phyloP scores from a whole-genome alignment of 257 asterid species.

The Nemophila menziesii region DNA sequence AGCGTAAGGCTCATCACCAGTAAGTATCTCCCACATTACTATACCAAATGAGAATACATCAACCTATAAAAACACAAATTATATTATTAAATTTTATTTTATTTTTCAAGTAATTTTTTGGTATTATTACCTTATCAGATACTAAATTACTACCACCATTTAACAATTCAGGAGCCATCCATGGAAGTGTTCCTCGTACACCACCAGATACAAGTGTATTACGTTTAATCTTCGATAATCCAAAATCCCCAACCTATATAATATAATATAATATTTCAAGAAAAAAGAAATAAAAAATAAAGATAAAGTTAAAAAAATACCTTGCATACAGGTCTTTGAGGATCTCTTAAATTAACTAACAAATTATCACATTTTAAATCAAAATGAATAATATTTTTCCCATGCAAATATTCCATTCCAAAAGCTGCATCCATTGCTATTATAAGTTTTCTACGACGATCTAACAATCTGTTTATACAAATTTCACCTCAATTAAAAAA shows the following conservation, averaged over 20 bases:
- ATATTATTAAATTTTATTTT: conserved; percentile 7
- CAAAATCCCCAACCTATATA: conserved; percentile 66
- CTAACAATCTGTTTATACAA: conserved; percentile 38
- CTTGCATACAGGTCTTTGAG: conserved; percentile 68
- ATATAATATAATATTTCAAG: not conserved
- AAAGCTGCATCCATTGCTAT: conserved; percentile 82
- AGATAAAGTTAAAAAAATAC: conserved; percentile 18
- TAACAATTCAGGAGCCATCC: conserved; percentile 77
- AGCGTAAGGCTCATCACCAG: conserved; percentile 72
- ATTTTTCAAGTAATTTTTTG: not conserved
- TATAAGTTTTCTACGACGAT: conserved; percentile 44
- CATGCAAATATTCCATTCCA: conserved; percentile 78
- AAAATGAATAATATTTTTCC: conserved; percentile 66
- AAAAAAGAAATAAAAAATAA: not conserved
- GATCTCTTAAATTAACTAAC: conserved; percentile 58
- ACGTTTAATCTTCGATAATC: conserved; percentile 55
- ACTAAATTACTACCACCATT: conserved; percentile 52
- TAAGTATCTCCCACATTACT: conserved; percentile 65
- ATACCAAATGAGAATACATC: conserved; percentile 79
- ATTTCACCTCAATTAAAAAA: conserved; percentile 15
- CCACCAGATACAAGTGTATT: conserved; percentile 73
- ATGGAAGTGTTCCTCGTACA: conserved; percentile 69
- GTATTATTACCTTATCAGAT: conserved; percentile 44
- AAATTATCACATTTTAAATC: conserved; percentile 74
- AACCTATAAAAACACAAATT: conserved; percentile 34